Evolutionary conservation across 2,329 filamentous ascomycete genomes (phyloP), one percentile per base, ranked within the genome.

Genomic region (Ophiostoma montium): DNA sequence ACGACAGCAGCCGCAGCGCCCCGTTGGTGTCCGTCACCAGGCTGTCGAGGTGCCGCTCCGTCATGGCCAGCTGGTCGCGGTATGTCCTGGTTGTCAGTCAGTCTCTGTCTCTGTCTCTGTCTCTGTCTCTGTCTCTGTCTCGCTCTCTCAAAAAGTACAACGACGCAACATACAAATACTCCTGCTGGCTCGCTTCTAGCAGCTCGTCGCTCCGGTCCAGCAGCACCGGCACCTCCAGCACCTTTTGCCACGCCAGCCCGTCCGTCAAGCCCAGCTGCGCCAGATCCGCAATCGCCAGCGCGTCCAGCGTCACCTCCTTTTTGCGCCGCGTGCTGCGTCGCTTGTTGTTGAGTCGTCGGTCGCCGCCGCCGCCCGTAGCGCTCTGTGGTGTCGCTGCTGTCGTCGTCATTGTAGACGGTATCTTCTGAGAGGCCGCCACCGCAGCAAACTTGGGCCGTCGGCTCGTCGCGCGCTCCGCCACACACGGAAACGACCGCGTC

Each of bases 141-240:
- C n/a, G n/a, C n/a, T n/a, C n/a, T n/a, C n/a, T n/a, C n/a, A n/a
- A n/a, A n/a, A n/a, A n/a, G n/a, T n/a, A n/a, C n/a, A n/a, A n/a
- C n/a, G n/a, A n/a, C n/a, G n/a, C n/a, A n/a, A n/a, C n/a, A n/a
- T n/a, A n/a, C 31, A 51, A 54, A 33, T 32, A 95, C 61, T 90
- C 80, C 56, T 85, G 80, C 62, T 94, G 86, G 62, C 86, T 92
- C 48, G 86, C 80, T 58, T 89, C 78, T 30, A 94, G 69, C 59
- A 96, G 66, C 56, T 80, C 76, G 43, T 78, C 74, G 57, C 84
- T 79, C 23, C 80, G 76, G 9, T 79, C 75, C 27, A 81, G 55
- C 6, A 61, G 57, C 2, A 54, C 48, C 1, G 55, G 49, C 30
- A 60, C 56, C 49, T 61, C 58, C 21, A 54, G 46, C 18, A 52